These are phyloP conservation scores for Capronia americana DNA, from an alignment of 2,329 filamentous ascomycete species.

Conservation along the genomic window DNA sequence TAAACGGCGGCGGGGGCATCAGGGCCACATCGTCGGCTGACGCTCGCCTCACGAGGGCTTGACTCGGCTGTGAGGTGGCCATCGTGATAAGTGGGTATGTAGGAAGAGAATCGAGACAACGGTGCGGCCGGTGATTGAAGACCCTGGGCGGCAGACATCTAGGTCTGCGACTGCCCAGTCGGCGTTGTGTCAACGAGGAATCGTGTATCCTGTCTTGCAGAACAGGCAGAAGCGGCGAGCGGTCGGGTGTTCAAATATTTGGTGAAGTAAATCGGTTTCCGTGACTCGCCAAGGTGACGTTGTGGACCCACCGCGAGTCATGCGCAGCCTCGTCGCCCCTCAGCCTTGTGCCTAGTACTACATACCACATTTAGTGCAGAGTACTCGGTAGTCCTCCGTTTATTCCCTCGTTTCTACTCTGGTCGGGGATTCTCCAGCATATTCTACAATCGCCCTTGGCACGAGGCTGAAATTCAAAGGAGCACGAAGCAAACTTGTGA, in stretches of 20 bases:
- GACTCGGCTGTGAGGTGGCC: constrained; percentile 21
- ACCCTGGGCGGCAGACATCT: not conserved
- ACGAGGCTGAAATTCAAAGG: not conserved
- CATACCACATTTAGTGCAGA: too few relatives aligned
- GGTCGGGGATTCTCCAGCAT: not conserved
- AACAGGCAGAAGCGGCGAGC: not conserved
- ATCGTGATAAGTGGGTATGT: not conserved
- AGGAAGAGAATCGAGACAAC: not conserved
- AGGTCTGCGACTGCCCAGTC: not conserved
- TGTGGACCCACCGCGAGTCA: not conserved
- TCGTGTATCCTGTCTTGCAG: not conserved
- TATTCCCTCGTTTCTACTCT: too few relatives aligned
- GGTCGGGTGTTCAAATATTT: not conserved
- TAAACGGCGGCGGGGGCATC: constrained; percentile 86
- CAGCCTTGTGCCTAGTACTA: constrained; percentile 1
- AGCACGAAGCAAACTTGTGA: not conserved
- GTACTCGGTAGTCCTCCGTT: too few relatives aligned
- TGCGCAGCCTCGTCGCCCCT: not conserved
- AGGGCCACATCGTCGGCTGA: constrained; percentile 57
- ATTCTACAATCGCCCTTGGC: not conserved
- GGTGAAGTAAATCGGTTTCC: not conserved
- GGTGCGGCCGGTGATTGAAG: not conserved
- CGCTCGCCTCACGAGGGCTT: constrained; percentile 30
- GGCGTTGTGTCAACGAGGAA: not conserved
- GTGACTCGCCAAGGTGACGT: not conserved